phyloP scores from a whole-genome alignment of 202 grass and related monocot genomes.

The Cymbopogon flexuosus region DNA sequence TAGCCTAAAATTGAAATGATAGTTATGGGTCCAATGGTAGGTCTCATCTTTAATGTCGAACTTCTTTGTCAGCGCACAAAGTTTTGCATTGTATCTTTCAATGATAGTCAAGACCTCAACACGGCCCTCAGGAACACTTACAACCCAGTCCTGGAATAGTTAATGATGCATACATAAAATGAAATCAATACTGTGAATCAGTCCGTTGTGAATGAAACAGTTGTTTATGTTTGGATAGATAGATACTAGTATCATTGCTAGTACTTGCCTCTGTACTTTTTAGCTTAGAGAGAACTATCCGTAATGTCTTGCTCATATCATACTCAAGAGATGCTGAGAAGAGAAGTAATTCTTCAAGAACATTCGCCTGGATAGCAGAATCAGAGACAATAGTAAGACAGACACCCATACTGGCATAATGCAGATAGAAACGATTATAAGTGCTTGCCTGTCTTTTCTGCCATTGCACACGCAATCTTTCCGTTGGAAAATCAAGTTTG shows the following conservation, averaged over 20 bases:
- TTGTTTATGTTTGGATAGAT: conserved; percentile 7
- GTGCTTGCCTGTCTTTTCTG: conserved; percentile 73
- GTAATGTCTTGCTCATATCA: conserved; percentile 46
- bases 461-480: conserved; percentile 65
- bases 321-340: conserved; percentile 42
- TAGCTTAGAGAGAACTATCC: conserved; percentile 64
- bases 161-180: conserved; percentile 14
- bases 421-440: conserved; percentile 15
- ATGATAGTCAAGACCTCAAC: conserved; percentile 66
- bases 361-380: conserved; percentile 60
- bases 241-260: conserved; percentile 15
- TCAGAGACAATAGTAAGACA: conserved; percentile 30
- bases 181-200: conserved; percentile 5
- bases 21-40: conserved; percentile 68
- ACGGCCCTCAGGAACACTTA: conserved; percentile 54
- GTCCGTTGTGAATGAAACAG: neutral
- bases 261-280: conserved; percentile 67
- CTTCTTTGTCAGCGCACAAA: conserved; percentile 50
- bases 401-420: conserved; percentile 5
- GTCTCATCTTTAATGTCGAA: conserved; percentile 54
- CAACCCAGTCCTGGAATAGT: conserved; percentile 66
- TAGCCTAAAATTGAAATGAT: conserved; percentile 72
- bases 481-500: conserved; percentile 69
- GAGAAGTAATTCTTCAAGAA: conserved; percentile 83
- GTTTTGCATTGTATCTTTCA: conserved; percentile 57